Percentiles rank a stretch among this genome's conserved stretches.
Evolutionary conservation across 352 stramenopile species (phyloP).

Genomic region (Phytophthora quininea): DNA sequence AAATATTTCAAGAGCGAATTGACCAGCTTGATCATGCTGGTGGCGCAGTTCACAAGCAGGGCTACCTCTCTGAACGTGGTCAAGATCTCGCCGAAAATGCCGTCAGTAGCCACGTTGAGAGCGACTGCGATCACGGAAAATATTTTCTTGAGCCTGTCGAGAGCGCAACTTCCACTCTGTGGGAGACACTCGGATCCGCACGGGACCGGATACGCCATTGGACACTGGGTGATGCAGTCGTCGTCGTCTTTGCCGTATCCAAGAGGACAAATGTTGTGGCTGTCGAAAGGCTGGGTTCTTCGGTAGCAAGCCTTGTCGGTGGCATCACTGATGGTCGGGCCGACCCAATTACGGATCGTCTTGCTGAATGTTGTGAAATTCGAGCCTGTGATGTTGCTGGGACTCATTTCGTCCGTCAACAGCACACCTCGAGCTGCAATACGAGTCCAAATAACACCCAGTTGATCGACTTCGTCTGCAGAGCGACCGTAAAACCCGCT

Average conservation of each 20-base stretch:
- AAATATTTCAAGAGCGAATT: slow-evolving; percentile 15
- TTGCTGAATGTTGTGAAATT: slow-evolving; percentile 11
- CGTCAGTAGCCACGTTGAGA: slow-evolving; percentile 17
- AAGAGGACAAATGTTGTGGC: slow-evolving; percentile 18
- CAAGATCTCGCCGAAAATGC: slow-evolving; percentile 16
- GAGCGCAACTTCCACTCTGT: slow-evolving; percentile 21
- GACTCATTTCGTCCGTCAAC: slow-evolving; percentile 9
- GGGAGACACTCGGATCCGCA: slow-evolving; percentile 45
- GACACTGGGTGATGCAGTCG: slow-evolving; percentile 30
- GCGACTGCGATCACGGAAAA: slow-evolving; percentile 15
- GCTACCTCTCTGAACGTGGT: slow-evolving; percentile 14
- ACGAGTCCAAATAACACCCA: slow-evolving; percentile 46
- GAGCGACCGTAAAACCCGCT: slow-evolving; percentile 30
- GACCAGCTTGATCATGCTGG: slow-evolving; percentile 8
- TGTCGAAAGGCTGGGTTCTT: slow-evolving; percentile 13
- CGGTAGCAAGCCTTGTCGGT: slow-evolving; percentile 16
- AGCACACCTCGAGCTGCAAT: slow-evolving; percentile 15
- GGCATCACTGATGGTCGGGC: slow-evolving; percentile 2
- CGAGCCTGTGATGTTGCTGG: slow-evolving; percentile 1
- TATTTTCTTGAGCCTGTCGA: slow-evolving; percentile 22
- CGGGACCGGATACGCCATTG: slow-evolving; percentile 31
- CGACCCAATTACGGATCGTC: slow-evolving; percentile 23
- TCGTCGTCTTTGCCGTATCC: slow-evolving; percentile 20
- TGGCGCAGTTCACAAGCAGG: slow-evolving; percentile 17
- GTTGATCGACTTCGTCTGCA: slow-evolving; percentile 22